Conservation (phyloP, 331 rosid species). For the Telfairia occidentalis region DNA sequence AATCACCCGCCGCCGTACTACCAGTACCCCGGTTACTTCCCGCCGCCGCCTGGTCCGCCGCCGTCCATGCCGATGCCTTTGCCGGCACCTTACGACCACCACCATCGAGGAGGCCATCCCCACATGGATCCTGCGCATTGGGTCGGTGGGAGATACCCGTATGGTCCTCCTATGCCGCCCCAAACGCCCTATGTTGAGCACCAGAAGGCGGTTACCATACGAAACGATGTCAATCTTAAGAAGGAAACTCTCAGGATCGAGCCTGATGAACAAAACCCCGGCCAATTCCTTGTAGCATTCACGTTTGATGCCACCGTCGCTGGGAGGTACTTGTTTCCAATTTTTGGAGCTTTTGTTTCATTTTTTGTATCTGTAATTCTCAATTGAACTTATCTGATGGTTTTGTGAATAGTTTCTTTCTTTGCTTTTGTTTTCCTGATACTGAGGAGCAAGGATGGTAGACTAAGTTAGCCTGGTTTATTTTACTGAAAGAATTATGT, state of each 20-base stretch:
- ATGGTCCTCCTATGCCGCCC: slow-evolving; percentile 33
- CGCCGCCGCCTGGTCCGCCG: slow-evolving; percentile 28
- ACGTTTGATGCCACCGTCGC: slow-evolving; percentile 78
- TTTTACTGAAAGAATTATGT: background rate
- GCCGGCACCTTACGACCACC: slow-evolving; percentile 74
- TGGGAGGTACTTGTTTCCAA: slow-evolving; percentile 47
- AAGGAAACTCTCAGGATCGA: slow-evolving; percentile 74
- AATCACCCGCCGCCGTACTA: slow-evolving; percentile 38
- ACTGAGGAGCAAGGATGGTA: background rate
- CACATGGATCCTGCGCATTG: slow-evolving; percentile 37
- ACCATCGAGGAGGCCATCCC: slow-evolving; percentile 38
- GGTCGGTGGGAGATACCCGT: slow-evolving; percentile 48
- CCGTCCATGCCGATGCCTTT: slow-evolving; percentile 34
- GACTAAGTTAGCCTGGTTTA: background rate
- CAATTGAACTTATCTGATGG: background rate
- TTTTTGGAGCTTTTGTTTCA: background rate
- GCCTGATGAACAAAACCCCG: slow-evolving; percentile 60
- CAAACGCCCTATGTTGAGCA: slow-evolving; percentile 66
- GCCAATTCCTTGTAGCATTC: slow-evolving; percentile 55
- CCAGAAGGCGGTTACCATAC: slow-evolving; percentile 82
- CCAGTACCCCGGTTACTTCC: slow-evolving; percentile 54
- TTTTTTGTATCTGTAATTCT: background rate
- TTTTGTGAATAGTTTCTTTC: background rate
- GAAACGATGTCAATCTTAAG: slow-evolving; percentile 82
- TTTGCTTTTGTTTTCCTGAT: background rate